phyloP scores from a whole-genome alignment of 2,329 filamentous ascomycete genomes.

The Xylaria hypoxylon region DNA sequence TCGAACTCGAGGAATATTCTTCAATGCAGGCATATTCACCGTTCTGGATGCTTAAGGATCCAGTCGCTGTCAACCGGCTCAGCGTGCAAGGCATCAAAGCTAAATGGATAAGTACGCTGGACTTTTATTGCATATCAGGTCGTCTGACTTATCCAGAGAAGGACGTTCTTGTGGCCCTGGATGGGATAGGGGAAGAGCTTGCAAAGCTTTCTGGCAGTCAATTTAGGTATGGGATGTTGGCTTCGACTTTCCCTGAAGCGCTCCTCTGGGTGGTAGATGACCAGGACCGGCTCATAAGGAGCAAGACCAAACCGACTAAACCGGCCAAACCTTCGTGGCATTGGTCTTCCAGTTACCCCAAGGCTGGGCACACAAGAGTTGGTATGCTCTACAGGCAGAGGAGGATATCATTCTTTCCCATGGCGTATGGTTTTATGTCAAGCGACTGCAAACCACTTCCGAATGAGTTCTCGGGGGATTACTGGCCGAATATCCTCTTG shows the following conservation, averaged over 20 bases:
- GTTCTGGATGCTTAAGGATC: too few relatives aligned
- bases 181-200: slow-evolving; percentile 10
- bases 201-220: not conserved
- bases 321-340: too few relatives aligned
- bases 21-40: too few relatives aligned
- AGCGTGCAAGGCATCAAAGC: not conserved
- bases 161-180: slow-evolving; percentile 10
- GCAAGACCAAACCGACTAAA: slow-evolving; percentile 1
- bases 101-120: not conserved
- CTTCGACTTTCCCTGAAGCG: not conserved
- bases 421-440: slow-evolving; percentile 29
- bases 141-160: slow-evolving; percentile 18
- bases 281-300: not conserved
- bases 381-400: too few relatives aligned
- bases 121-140: not conserved
- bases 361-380: too few relatives aligned
- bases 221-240: slow-evolving; percentile 3
- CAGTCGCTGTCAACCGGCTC: too few relatives aligned
- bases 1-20: too few relatives aligned
- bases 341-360: slow-evolving; percentile 11
- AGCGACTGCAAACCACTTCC: slow-evolving; percentile 7
- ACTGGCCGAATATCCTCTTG: slow-evolving; percentile 14
- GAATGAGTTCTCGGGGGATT: not conserved
- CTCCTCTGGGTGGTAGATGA: not conserved
- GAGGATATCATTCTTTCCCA: not conserved